phyloP scores from a whole-genome alignment of 2,329 filamentous ascomycete species.

The Venturia aucupariae region DNA sequence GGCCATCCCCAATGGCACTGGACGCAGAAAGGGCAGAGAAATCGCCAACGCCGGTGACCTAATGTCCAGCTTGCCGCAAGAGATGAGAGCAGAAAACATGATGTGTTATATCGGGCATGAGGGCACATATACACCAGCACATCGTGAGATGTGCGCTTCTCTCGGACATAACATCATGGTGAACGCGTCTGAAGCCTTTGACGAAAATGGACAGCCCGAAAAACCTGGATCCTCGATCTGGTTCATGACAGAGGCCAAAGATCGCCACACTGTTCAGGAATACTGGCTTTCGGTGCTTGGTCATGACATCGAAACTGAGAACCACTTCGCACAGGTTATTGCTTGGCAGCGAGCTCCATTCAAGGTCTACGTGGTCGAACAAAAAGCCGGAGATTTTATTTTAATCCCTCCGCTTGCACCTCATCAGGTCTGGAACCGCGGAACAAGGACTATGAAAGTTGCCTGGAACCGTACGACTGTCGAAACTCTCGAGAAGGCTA shows the following conservation, averaged over 20 bases:
- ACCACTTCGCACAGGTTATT: slow-evolving; percentile 91
- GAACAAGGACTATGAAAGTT: slow-evolving; percentile 91
- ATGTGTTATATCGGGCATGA: slow-evolving; percentile 99
- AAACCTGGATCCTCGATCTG: slow-evolving; percentile 85
- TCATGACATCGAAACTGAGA: slow-evolving; percentile 94
- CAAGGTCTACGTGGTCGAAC: slow-evolving; percentile 85
- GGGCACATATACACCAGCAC: slow-evolving; percentile 89
- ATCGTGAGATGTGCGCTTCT: slow-evolving; percentile 95
- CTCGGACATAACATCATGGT: slow-evolving; percentile 98
- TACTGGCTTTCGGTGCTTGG: slow-evolving; percentile 90
- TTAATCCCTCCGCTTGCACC: slow-evolving; percentile 86
- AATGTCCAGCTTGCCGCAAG: slow-evolving; percentile 80
- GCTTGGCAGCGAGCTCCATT: slow-evolving; percentile 95
- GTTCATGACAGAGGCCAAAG: slow-evolving; percentile 98
- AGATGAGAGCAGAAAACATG: slow-evolving; percentile 89
- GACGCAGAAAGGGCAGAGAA: slow-evolving; percentile 43
- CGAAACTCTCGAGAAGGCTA: slow-evolving; percentile 77
- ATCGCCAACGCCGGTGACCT: slow-evolving; percentile 74
- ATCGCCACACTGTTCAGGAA: slow-evolving; percentile 80
- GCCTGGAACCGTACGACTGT: slow-evolving; percentile 95
- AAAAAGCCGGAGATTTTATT: slow-evolving; percentile 84
- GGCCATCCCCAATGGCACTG: slow-evolving; percentile 30
- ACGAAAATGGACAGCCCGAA: slow-evolving; percentile 58
- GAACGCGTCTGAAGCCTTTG: slow-evolving; percentile 60
- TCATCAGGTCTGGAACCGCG: slow-evolving; percentile 97